Percentiles rank a stretch among this genome's conserved stretches.
Conservation (phyloP, 768 basidiomycete species). For the Mycena vitilis region DNA sequence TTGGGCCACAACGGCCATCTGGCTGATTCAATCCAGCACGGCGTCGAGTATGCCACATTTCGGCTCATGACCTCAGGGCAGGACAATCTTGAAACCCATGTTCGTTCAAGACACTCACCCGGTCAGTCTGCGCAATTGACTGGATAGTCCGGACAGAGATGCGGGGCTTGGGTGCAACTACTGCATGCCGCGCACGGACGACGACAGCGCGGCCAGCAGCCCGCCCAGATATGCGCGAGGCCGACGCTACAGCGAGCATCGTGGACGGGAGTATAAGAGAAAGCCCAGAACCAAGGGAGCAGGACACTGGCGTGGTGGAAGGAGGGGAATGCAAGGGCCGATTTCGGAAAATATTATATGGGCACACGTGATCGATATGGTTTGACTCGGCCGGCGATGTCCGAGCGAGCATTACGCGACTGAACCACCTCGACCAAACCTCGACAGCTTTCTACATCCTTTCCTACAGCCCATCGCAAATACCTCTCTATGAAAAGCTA, state of each 20-base stretch:
- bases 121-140: conserved; percentile 78
- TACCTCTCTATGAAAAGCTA: conserved; percentile 16
- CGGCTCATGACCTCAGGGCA: neutral
- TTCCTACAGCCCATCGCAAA: conserved; percentile 20
- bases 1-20: neutral
- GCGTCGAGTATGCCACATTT: neutral
- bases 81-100: neutral
- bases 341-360: conserved; percentile 11
- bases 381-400: conserved; percentile 18
- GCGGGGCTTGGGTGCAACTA: conserved; percentile 46
- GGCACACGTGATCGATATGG: conserved; percentile 15
- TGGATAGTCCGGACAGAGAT: conserved; percentile 60
- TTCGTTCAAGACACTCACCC: conserved; percentile 56
- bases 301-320: conserved; percentile 5
- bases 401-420: conserved; percentile 20
- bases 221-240: conserved; percentile 49
- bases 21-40: neutral
- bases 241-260: conserved; percentile 53
- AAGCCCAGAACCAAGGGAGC: neutral
- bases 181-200: conserved; percentile 61
- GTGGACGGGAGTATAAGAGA: conserved; percentile 3
- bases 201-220: conserved; percentile 59
- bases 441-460: conserved; percentile 4
- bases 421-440: conserved; percentile 15
- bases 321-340: neutral